Evolutionary conservation across 495 filamentous ascomycete species (phyloP), one percentile per base, ranked within the genome.

Genomic region (Neurospora tetraspora): DNA sequence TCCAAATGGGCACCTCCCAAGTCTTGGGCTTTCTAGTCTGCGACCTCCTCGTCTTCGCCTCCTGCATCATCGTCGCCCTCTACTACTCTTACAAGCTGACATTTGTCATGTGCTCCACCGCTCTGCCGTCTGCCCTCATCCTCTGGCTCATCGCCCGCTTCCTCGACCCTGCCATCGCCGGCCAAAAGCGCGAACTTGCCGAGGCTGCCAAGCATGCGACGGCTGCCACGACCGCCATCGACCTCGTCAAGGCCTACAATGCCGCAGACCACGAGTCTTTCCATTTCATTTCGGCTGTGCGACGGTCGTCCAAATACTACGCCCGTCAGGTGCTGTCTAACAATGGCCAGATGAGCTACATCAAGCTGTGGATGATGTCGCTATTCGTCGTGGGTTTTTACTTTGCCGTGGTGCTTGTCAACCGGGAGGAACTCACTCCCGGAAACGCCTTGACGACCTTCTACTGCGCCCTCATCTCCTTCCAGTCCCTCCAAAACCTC

Each of bases 381-480:
- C 91, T 98, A 82, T 97, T 98, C 71, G 91, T 97, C 1, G 88
- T 94, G 75, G 95, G 94, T 0, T 98, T 99, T 76, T 98, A 92
- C 89, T 97, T 94, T 79, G 94, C 94, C 1, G 88, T 89, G 69
- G 80, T 86, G 2, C 83, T 97, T 8, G 88, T 94, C 23, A 81
- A 81, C 12, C 78, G 81, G 9, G 81, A 82, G 8, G 42, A 88
- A 45, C 85, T 85, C 16, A 76, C 71, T 1, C 82, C 93, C 1
- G 94, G 91, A 8, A 85, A 90, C 68, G 88, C 97, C 20, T 78
- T 97, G 61, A 94, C 93, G 4, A 92, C 93, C 0, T 97, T 98
- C 74, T 96, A 93, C 86, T 88, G 91, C 16, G 92, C 90, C 36
- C 83, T 97, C 47, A 89, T 88, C 71, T 92, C 92, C 10, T 89